These are phyloP conservation scores for Geosiphon pyriformis DNA, from an alignment of 192 early-diverging fungal genomes.

Conservation along the genomic window DNA sequence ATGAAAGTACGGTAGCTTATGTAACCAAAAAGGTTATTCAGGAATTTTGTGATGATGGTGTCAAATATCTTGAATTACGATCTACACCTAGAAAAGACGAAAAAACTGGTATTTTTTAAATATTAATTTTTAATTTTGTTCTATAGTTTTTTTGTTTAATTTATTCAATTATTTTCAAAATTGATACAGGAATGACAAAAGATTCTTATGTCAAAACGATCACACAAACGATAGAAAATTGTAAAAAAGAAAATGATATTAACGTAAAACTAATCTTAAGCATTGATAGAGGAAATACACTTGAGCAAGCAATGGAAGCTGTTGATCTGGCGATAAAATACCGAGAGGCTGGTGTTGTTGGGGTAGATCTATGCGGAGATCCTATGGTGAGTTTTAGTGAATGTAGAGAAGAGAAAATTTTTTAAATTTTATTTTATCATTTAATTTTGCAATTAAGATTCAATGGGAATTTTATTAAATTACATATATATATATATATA, in stretches of 20 bases:
- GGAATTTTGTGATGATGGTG: constrained; percentile 48
- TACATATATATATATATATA: too few relatives aligned
- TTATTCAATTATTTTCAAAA: too few relatives aligned
- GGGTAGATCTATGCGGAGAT: constrained; percentile 60
- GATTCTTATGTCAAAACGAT: constrained; percentile 42
- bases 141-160: neutral
- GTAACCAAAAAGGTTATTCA: constrained; percentile 39
- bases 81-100: constrained; percentile 44
- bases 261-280: constrained; percentile 44
- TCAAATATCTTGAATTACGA: constrained; percentile 55
- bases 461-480: too few relatives aligned
- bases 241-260: constrained; percentile 28
- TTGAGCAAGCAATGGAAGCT: constrained; percentile 43
- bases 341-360: constrained; percentile 39
- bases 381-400: constrained; percentile 17
- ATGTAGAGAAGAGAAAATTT: neutral
- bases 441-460: too few relatives aligned
- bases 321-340: constrained; percentile 47
- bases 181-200: constrained; percentile 49
- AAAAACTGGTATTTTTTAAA: constrained; percentile 26
- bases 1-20: constrained; percentile 34
- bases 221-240: constrained; percentile 26
- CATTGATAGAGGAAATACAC: constrained; percentile 45
- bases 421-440: neutral
- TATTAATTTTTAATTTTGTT: neutral